Evolutionary conservation across 371 early-diverging fungal genomes (phyloP), one percentile per base, ranked within the genome.

Genomic region (Lichtheimia hyalospora): DNA sequence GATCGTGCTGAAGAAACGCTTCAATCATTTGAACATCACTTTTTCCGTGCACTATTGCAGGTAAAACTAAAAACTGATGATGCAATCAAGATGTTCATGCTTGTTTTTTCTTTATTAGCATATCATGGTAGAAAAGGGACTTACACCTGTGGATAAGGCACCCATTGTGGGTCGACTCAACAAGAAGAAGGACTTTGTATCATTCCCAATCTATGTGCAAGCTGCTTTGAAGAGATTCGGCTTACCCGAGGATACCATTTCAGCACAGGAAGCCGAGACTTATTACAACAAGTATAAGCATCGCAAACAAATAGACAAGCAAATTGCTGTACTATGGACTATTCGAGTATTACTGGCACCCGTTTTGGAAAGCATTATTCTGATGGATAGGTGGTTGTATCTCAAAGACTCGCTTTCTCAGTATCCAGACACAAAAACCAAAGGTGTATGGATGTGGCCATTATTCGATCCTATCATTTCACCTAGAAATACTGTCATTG

Each of bases 321-420:
- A 87, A 63, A 83, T 94, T 59, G 86, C 89, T 0, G 78, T 84
- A 3, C 82, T 89, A 12, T 94, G 95, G 95, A 90, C 93, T 7
- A 65, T 94, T 44, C 67, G 91, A 51, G 84, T 87, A 0, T 67
- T 93, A 66, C 64, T 92, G 10, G 91, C 88, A 1, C 86, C 87
- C n/a, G 71, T 88, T 6, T 70, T 91, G 51, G 95, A 94, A 64
- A 85, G 88, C 52, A 75, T 93, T 68, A 81, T 94, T 18, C 62
- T 93, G 25, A 66, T 90, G 12, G 95, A 94, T 65, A 83, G 95
- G 14, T 89, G 84, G 62, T 54, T 87, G 24, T 89, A 79, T 57
- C 63, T 93, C 41, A 66, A 79, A 39, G 90, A 88, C 46, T 63
- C 66, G 6, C 50, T 70, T 4, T 3, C 13, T 2, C 16, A 8